Percentiles rank a stretch among this genome's conserved stretches.
Evolutionary conservation across 768 basidiomycete species (phyloP).

Genomic region (Mycena maculata): DNA sequence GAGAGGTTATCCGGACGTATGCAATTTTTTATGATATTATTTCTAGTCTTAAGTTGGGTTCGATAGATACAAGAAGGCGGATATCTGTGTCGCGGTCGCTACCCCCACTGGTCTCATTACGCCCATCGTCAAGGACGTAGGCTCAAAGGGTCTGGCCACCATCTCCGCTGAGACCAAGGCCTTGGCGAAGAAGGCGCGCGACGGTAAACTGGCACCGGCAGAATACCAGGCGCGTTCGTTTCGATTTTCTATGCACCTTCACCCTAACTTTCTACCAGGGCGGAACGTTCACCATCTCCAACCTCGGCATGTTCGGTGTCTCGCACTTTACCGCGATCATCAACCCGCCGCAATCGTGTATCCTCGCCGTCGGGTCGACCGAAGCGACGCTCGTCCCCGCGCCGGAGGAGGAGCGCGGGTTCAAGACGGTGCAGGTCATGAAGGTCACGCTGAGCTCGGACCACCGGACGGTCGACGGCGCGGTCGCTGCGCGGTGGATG

Average conservation of each 20-base stretch:
- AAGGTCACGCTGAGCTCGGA: constrained; percentile 96
- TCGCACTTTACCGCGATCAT: constrained; percentile 98
- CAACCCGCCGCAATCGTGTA: constrained; percentile 98
- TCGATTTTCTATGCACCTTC: not conserved
- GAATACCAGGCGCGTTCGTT: constrained; percentile 86
- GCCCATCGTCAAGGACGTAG: constrained; percentile 94
- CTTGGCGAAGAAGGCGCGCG: constrained; percentile 94
- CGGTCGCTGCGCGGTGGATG: constrained; percentile 93
- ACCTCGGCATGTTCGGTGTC: constrained; percentile 97
- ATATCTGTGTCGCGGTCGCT: constrained; percentile 97
- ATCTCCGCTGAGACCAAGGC: constrained; percentile 94
- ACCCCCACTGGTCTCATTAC: constrained; percentile 97
- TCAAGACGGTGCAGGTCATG: constrained; percentile 93
- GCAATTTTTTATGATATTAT: constrained; percentile 42
- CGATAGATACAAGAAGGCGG: constrained; percentile 91
- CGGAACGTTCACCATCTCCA: constrained; percentile 98
- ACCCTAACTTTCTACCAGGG: constrained; percentile 62
- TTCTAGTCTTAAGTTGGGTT: constrained; percentile 11
- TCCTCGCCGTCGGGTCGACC: constrained; percentile 93
- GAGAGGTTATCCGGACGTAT: constrained; percentile 94
- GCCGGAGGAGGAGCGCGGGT: constrained; percentile 91
- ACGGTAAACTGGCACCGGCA: constrained; percentile 92
- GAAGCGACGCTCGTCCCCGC: constrained; percentile 89
- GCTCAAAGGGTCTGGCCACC: constrained; percentile 89
- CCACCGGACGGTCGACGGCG: constrained; percentile 96